Evolutionary conservation across 1,284 basidiomycete species (phyloP), one percentile per base, ranked within the genome.

Genomic region (Ganoderma multipileum): DNA sequence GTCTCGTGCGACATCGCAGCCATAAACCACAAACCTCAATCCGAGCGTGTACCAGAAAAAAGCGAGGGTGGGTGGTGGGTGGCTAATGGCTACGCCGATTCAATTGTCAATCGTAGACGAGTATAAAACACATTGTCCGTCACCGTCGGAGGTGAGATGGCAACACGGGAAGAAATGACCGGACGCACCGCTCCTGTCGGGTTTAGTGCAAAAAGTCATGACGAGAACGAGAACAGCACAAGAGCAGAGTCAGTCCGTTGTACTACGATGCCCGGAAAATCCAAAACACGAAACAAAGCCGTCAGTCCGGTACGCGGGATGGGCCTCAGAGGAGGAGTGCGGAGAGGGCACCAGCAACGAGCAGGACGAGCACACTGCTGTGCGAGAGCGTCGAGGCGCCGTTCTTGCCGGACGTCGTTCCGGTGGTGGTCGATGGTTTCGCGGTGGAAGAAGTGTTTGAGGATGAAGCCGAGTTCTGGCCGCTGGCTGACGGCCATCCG

Each of bases 401-500:
- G 66, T 65, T 71, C 50, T 57, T 57, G 26, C 63, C 20, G 38
- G n/a, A 36, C 44, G 38, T 58, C 28, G 50, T 69, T 54, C 16
- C 39, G 20, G 36, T 57, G 26, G 62, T 61, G 33, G 59, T 12
- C 16, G 55, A 63, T 12, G 63, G 41, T n/a, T 58, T 20, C 2
- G 70, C 28, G 57, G 61, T n/a, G 30, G 59, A 41, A 2, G 58
- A 41, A 11, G 54, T 42, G 44, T 59, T 42, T 26, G 68, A 64
- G 30, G 28, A 47, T 3, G 67, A 67, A 12, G 42, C 52, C 55
- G 71, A 20, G 61, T 61, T 63, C 16, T 47, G 30, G 36, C 18
- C 38, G 52, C 63, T 68, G 23, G 72, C 72, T 5, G 71, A 70
- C 50, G 78, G 75, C 47, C 73, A 73, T 33, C 75, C 68, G 26